These are phyloP conservation scores for Macadamia integrifolia DNA, from an alignment of 164 flowering plant genomes.

Conservation along the genomic window DNA sequence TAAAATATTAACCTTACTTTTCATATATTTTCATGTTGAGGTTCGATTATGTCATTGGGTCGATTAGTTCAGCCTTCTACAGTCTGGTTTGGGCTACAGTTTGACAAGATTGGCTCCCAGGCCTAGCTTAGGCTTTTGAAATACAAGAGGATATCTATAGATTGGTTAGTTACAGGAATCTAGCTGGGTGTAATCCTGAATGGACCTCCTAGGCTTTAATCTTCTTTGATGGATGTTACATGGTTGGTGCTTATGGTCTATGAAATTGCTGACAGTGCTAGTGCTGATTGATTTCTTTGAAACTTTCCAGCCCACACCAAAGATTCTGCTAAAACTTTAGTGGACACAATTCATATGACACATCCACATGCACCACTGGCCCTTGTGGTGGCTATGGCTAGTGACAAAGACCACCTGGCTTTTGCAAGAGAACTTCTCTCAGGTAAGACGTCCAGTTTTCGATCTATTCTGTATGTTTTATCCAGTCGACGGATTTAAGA, in stretches of 20 bases:
- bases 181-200: too few relatives aligned
- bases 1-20: too few relatives aligned
- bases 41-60: too few relatives aligned
- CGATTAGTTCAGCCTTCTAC: too few relatives aligned
- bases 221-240: background rate
- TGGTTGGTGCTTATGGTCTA: background rate
- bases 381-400: conserved; percentile 94
- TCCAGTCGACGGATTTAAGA: background rate
- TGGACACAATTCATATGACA: conserved; percentile 45
- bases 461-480: background rate
- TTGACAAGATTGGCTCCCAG: too few relatives aligned
- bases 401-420: conserved; percentile 81
- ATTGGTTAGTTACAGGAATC: too few relatives aligned
- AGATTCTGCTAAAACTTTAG: conserved; percentile 77
- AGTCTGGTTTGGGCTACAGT: too few relatives aligned
- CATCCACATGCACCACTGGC: conserved; percentile 44
- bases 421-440: conserved; percentile 75
- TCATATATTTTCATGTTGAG: too few relatives aligned
- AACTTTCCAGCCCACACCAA: conserved; percentile 76
- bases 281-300: background rate
- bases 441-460: conserved; percentile 28
- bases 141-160: too few relatives aligned
- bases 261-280: background rate
- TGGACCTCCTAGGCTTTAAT: too few relatives aligned
- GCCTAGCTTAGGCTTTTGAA: too few relatives aligned